These are phyloP conservation scores for Tagetes erecta DNA, from an alignment of 129 eudicot species.

Conservation along the genomic window DNA sequence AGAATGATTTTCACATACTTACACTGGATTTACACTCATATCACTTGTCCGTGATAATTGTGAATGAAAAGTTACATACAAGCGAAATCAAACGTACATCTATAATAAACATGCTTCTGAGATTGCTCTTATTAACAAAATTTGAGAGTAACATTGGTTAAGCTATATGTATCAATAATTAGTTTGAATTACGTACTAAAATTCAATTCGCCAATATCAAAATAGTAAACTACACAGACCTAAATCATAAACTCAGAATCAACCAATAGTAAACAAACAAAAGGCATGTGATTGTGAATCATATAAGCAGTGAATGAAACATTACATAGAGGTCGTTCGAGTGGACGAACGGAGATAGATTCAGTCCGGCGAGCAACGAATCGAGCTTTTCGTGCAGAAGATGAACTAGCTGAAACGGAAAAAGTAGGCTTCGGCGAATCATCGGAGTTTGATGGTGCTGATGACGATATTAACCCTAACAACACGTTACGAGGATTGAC, in stretches of 20 bases:
- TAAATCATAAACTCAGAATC: not conserved
- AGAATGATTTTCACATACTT: no score
- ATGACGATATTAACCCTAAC: constrained; percentile 26
- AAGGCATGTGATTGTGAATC: not conserved
- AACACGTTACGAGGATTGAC: constrained; percentile 25
- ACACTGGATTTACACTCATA: no score
- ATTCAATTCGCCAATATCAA: no score
- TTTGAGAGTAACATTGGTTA: no score
- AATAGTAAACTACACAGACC: no score
- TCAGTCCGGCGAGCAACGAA: constrained; percentile 72
- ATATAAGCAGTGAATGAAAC: not conserved
- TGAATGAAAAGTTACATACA: no score
- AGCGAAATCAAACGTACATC: no score
- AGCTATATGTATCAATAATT: no score
- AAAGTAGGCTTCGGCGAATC: constrained; percentile 38
- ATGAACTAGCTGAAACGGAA: constrained; percentile 49
- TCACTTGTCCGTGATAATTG: no score
- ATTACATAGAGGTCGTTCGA: constrained; percentile 68
- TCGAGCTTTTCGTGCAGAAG: constrained; percentile 68
- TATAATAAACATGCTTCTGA: no score
- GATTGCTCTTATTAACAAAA: no score
- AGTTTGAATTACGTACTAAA: no score
- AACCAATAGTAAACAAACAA: not conserved
- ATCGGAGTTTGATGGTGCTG: constrained; percentile 26
- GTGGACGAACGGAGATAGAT: constrained; percentile 65